Evolutionary conservation across 2,329 filamentous ascomycete genomes (phyloP), one percentile per base, ranked within the genome.

Genomic region (Cytospora leucostoma): DNA sequence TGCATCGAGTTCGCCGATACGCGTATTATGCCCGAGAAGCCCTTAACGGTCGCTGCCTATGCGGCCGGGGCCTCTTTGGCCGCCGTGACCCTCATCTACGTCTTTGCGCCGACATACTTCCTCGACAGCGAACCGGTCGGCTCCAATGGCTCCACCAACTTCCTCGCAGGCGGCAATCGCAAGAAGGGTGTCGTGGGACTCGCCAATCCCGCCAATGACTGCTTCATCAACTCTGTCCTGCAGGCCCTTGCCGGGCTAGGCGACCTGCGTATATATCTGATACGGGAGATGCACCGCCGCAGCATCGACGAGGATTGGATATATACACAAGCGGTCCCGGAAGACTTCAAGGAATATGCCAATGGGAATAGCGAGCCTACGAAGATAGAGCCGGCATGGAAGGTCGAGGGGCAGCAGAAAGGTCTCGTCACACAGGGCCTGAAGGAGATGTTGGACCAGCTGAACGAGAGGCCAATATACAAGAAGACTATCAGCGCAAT

Each of bases 81-180:
- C 62, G 95, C 95, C 66, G 91, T 96, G 67, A 94, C 95, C 37
- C 86, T 98, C 63, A 91, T 98, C 74, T 99, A 98, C 77, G 94
- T 98, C 70, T 98, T 99, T 77, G 93, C 90, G 10, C 95, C 95
- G n/a, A 98, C 93, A 59, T 98, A 94, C 77, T 91, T 96, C 71
- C 89, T 98, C 75, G 94, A 99, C 77, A 88, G 89, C 73, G 90
- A 95, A 62, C 84, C 88, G 66, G 85, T 84, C 61, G 78, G 78
- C 52, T 78, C 78, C 11, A 72, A 70, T 37, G 67, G 68, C 63
- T 66, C 66, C n/a, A 59, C 68, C 13, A 66, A 68, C 13, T 61
- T 71, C 17, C 68, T 75, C 19, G 70, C 70, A 10, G 64, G 64
- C 50, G 59, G 54, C 27, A 59, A 49, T 44, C 88, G 91, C 70